These are phyloP conservation scores for Botrytis pseudocinerea DNA, from an alignment of 2,329 filamentous ascomycete species.

Conservation along the genomic window DNA sequence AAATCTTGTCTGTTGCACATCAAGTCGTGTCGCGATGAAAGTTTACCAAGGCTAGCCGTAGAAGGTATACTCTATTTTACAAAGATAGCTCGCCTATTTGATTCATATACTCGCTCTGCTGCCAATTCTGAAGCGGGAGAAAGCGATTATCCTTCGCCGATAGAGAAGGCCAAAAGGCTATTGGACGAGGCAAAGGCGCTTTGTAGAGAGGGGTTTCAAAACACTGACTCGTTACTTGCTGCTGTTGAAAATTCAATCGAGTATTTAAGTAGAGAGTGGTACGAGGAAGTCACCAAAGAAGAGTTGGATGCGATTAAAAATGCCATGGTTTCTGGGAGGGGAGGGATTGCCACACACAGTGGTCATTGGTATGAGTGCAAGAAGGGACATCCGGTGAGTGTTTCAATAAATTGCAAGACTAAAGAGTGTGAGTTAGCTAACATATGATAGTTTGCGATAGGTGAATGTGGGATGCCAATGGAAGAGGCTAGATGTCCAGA, in stretches of 20 bases:
- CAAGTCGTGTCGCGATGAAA: slow-evolving; percentile 36
- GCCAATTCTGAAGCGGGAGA: background rate
- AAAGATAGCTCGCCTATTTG: slow-evolving; percentile 37
- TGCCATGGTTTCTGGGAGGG: slow-evolving; percentile 49
- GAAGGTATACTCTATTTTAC: slow-evolving; percentile 43
- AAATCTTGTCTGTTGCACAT: slow-evolving; percentile 40
- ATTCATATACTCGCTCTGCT: slow-evolving; percentile 26
- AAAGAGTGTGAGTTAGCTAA: background rate
- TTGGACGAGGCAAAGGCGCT: slow-evolving; percentile 40
- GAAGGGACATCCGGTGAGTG: slow-evolving; percentile 48
- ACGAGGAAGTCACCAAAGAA: slow-evolving; percentile 45
- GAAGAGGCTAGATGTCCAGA: slow-evolving; percentile 60
- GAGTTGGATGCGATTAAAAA: slow-evolving; percentile 48
- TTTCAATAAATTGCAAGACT: background rate
- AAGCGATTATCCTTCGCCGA: background rate
- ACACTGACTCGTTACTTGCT: slow-evolving; percentile 33
- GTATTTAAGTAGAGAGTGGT: slow-evolving; percentile 42
- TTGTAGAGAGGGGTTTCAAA: slow-evolving; percentile 41
- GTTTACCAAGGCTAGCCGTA: slow-evolving; percentile 44
- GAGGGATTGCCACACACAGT: slow-evolving; percentile 45
- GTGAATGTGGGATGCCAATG: slow-evolving; percentile 68
- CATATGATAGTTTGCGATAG: slow-evolving; percentile 54
- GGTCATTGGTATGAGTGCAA: slow-evolving; percentile 63
- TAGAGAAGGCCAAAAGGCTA: slow-evolving; percentile 27
- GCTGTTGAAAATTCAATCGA: slow-evolving; percentile 38